A percentile compares a stretch with the other conserved stretches of the same genome.
Evolutionary conservation across 1,284 basidiomycete genomes (phyloP).

Genomic region (Ceratobasidium sp.): DNA sequence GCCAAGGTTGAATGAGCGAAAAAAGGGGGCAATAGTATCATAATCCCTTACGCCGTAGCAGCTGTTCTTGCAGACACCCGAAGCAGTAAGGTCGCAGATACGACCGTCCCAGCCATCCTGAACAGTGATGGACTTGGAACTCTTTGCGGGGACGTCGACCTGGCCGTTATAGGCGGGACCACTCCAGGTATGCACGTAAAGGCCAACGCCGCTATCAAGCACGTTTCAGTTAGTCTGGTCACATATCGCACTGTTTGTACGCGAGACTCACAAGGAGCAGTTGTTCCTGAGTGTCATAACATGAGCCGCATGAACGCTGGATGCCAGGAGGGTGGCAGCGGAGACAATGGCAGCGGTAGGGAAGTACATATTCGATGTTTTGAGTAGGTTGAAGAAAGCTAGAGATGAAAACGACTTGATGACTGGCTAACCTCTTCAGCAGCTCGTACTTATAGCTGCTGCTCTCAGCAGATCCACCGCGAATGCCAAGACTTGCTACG

Average conservation of each 20-base stretch:
- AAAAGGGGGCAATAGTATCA: neutral
- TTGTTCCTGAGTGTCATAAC: slow-evolving; percentile 29
- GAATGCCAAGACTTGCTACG: neutral
- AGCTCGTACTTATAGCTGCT: neutral
- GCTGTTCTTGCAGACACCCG: slow-evolving; percentile 39
- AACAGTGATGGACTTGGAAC: slow-evolving; percentile 25
- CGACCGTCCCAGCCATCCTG: slow-evolving; percentile 42
- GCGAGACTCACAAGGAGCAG: slow-evolving; percentile 19
- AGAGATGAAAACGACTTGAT: neutral
- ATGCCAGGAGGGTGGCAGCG: slow-evolving; percentile 12
- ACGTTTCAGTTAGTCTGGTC: no score
- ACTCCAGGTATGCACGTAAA: slow-evolving; percentile 29
- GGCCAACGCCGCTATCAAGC: neutral
- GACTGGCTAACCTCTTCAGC: neutral
- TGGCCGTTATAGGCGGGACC: slow-evolving; percentile 26
- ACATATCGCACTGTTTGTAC: neutral
- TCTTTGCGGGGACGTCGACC: slow-evolving; percentile 14
- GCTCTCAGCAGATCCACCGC: neutral
- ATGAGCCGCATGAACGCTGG: slow-evolving; percentile 21
- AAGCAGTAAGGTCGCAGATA: slow-evolving; percentile 41
- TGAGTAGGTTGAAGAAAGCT: neutral
- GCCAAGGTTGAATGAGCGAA: neutral
- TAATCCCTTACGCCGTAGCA: slow-evolving; percentile 37
- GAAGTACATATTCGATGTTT: slow-evolving; percentile 9
- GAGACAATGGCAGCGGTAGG: slow-evolving; percentile 5